A percentile compares a stretch with the other conserved stretches of the same genome.
phyloP scores from a whole-genome alignment of 805 yeast genomes.

The Brettanomyces bruxellensis region DNA sequence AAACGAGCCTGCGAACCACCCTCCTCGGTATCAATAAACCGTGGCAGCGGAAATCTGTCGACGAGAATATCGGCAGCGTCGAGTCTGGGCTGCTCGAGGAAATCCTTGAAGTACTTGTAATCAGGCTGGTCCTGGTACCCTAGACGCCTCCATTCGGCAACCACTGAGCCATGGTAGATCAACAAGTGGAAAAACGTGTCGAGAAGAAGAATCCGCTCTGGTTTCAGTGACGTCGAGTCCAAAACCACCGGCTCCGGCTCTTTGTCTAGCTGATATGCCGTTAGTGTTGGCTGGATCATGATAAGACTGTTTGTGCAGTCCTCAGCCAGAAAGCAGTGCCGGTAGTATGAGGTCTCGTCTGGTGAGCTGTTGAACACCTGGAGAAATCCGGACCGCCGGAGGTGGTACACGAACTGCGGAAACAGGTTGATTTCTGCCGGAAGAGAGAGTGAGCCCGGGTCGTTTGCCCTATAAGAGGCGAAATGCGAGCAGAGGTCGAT shows the following conservation, averaged over 20 bases:
- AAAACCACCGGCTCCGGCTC: conserved; percentile 58
- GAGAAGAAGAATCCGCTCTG: conserved; percentile 45
- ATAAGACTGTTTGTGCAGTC: conserved; percentile 51
- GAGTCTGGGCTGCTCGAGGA: conserved; percentile 50
- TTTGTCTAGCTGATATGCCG: conserved; percentile 44
- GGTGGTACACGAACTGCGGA: conserved; percentile 61
- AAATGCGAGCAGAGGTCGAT: conserved; percentile 39
- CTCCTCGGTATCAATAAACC: conserved; percentile 66
- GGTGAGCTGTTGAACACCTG: conserved; percentile 65
- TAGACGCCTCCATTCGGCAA: conserved; percentile 59
- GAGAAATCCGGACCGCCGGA: conserved; percentile 56
- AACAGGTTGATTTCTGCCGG: conserved; percentile 41
- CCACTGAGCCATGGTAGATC: conserved; percentile 56
- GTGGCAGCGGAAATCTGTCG: conserved; percentile 63
- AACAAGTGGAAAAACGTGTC: conserved; percentile 66
- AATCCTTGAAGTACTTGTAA: conserved; percentile 48
- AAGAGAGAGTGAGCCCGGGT: conserved; percentile 39
- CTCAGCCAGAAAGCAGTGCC: conserved; percentile 55
- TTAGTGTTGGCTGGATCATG: conserved; percentile 64
- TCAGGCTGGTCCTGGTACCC: conserved; percentile 56
- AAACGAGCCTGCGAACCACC: conserved; percentile 73
- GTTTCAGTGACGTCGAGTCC: conserved; percentile 54
- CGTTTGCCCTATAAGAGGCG: conserved; percentile 39
- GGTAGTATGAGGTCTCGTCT: conserved; percentile 58
- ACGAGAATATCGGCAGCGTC: conserved; percentile 59